Base-by-base conservation (phyloP, 2,329 filamentous ascomycete species). In the Ambrosiella cleistominuta region DNA sequence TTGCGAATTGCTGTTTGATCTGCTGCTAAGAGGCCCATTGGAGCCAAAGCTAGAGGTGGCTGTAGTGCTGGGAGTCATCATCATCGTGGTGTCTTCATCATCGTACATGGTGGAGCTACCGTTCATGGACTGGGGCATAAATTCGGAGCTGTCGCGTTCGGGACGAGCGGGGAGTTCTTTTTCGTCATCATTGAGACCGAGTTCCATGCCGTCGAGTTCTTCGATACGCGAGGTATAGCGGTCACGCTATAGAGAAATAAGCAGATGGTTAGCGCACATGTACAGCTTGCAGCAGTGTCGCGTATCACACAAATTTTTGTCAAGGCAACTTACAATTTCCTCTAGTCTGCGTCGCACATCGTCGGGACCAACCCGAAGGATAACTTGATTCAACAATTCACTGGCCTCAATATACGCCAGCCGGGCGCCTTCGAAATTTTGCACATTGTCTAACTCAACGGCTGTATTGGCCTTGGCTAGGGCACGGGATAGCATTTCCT, bases 401-500 rank as follows among this genome's bases (percentile, higher is more conserved):
- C 93, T 98, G 3, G 94, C 93, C 70, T 98, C 93, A 9, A 80
- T 76, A 68, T 98, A 98, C 12, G 91, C 89, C 65, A 88, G 81
- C 67, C 94, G 83, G 15, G 93, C 93, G 45, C 88, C 89, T 68
- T 91, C 87, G 62, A 93, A 91, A 66, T 97, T 95, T 66, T 93
- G 87, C 12, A 88, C 89, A 77, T 96, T 97, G 71, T 98, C 93
- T 45, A 98, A 79, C 63, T 96, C 79, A 35, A 98, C 93, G 19
- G 93, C 93, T 11, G 88, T 91, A 66, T 98, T 96, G 54, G 93
- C 93, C 71, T 96, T 95, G 67, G 95, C 86, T 57, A 98, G 74
- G 0, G 93, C 93, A 64, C 86, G 87, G n/a, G 91, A 95, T 40
- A 98, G 77, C 90, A 97, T 97, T 9, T 84, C 86, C 73, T 96